These are phyloP conservation scores for Abelmoschus esculentus DNA, from an alignment of 345 rosid species.

Conservation along the genomic window DNA sequence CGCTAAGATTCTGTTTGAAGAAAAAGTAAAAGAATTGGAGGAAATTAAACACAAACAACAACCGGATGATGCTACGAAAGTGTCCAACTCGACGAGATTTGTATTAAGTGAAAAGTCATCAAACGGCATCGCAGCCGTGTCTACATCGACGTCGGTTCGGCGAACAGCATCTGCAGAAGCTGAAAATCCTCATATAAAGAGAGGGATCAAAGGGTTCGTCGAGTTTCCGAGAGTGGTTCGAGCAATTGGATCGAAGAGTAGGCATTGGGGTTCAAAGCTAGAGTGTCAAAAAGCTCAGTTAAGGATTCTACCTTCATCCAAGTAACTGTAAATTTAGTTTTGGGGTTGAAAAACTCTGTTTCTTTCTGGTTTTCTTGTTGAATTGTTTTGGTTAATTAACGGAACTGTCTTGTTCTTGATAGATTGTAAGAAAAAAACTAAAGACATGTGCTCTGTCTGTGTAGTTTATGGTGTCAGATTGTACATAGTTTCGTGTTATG, in stretches of 20 bases:
- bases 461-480: slow-evolving; percentile 11
- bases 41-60: slow-evolving; percentile 16
- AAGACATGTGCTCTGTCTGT: slow-evolving; percentile 8
- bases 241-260: slow-evolving; percentile 54
- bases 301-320: slow-evolving; percentile 35
- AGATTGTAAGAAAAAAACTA: not conserved
- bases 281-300: slow-evolving; percentile 77
- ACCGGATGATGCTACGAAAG: not conserved
- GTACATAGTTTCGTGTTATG: slow-evolving; percentile 11
- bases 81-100: slow-evolving; percentile 8
- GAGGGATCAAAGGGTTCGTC: slow-evolving; percentile 85
- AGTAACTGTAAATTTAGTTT: not conserved
- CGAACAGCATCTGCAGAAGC: slow-evolving; percentile 33
- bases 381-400: not conserved
- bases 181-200: slow-evolving; percentile 77
- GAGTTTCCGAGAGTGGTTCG: slow-evolving; percentile 72
- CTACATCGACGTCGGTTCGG: slow-evolving; percentile 21
- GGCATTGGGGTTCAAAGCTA: slow-evolving; percentile 67
- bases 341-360: not conserved
- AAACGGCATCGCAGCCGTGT: not conserved
- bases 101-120: slow-evolving; percentile 15
- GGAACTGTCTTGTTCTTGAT: not conserved
- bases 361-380: slow-evolving; percentile 7
- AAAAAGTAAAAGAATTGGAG: slow-evolving; percentile 48
- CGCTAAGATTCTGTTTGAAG: slow-evolving; percentile 64